Evolutionary conservation across 768 basidiomycete genomes (phyloP).

Genomic region (Tricholoma sp.): DNA sequence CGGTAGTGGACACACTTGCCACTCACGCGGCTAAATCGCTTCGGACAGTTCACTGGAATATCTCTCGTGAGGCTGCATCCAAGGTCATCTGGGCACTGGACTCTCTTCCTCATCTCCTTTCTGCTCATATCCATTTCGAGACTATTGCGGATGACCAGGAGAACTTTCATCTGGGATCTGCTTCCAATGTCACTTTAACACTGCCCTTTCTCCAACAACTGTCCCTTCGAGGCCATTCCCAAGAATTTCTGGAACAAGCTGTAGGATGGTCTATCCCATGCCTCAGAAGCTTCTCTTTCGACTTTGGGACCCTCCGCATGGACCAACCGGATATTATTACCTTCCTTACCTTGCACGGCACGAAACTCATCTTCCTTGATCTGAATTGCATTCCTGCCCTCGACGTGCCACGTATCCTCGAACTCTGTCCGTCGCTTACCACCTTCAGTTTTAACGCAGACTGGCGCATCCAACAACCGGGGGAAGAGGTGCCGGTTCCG

Average conservation of each 20-base stretch:
- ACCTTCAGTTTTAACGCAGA: conserved; percentile 73
- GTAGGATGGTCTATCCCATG: conserved; percentile 61
- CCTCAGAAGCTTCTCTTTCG: conserved; percentile 53
- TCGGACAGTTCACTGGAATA: conserved; percentile 57
- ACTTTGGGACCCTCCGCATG: conserved; percentile 38
- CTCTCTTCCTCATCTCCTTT: conserved; percentile 51
- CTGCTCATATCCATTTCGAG: conserved; percentile 53
- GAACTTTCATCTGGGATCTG: conserved; percentile 54
- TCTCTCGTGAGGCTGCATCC: conserved; percentile 49
- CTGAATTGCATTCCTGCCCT: conserved; percentile 52
- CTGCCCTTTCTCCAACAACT: conserved; percentile 60
- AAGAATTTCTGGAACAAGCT: conserved; percentile 67
- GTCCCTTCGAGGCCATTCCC: conserved; percentile 52
- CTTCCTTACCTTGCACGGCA: conserved; percentile 59
- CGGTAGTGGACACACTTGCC: conserved; percentile 60
- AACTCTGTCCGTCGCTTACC: conserved; percentile 55
- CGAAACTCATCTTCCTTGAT: conserved; percentile 58
- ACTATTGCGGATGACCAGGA: conserved; percentile 27
- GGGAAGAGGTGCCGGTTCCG: conserved; percentile 10
- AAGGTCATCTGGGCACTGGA: conserved; percentile 73
- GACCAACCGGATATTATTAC: conserved; percentile 55
- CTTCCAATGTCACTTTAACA: conserved; percentile 47
- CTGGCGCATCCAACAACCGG: conserved; percentile 40
- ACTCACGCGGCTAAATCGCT: conserved; percentile 45
- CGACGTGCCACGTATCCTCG: conserved; percentile 55